Conservation (phyloP, 371 early-diverging fungal species). For the Rhizomucor pusillus region DNA sequence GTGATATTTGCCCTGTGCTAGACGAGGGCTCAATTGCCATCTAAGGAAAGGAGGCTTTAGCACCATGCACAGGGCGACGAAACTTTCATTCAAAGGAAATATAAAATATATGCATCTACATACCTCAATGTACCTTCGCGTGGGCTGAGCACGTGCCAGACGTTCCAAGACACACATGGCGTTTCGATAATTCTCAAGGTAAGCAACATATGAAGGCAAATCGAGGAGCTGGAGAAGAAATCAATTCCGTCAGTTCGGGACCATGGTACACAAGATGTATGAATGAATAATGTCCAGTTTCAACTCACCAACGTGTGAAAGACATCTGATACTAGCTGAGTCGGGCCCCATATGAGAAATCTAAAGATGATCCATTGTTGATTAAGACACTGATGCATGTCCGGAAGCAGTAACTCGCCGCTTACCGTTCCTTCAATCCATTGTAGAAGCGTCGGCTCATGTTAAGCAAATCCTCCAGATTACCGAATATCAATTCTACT, state of each 20-base stretch:
- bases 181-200: constrained; percentile 14
- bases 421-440: constrained; percentile 18
- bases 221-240: constrained; percentile 10
- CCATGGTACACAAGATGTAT: too few species aligned
- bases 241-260: too few species aligned
- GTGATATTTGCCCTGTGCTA: constrained; percentile 5
- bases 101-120: neutral
- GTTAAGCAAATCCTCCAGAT: constrained; percentile 14
- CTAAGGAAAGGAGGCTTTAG: neutral
- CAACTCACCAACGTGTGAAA: constrained; percentile 16
- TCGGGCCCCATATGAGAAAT: constrained; percentile 27
- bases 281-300: too few species aligned
- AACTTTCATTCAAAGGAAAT: neutral
- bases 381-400: neutral
- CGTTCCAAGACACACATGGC: constrained; percentile 16
- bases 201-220: constrained; percentile 11
- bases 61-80: too few species aligned
- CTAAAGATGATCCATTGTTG: constrained; percentile 7
- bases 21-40: neutral
- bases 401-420: too few species aligned
- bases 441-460: constrained; percentile 12
- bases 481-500: constrained; percentile 17
- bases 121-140: constrained; percentile 19
- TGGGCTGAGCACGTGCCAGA: constrained; percentile 11
- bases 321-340: constrained; percentile 22